Base-by-base conservation (phyloP, 495 filamentous ascomycete species). In the Viridothelium virens region DNA sequence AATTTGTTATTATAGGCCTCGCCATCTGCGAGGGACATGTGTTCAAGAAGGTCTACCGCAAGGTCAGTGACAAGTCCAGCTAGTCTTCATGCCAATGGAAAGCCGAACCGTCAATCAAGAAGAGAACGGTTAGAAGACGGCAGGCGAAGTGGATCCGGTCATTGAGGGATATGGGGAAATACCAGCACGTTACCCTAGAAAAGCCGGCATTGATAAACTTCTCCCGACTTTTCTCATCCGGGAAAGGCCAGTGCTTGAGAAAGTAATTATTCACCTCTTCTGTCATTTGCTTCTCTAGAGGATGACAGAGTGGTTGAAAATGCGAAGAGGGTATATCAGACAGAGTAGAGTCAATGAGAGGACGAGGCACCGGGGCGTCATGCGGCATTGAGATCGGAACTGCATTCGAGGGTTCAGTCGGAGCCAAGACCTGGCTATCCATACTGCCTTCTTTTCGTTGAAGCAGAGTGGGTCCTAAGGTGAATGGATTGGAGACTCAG, bases 1-100 rank as follows among this genome's bases (percentile, higher is more conserved):
- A 81, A 64, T 10, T 65, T 74, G 46, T 76, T 66, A 65, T 80
- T 77, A 18, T 74, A 74, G 1, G 63, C 69, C 3, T 63, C 16
- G 0, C 79, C 79, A 2, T 79, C 77, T 6, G 74, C 66, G 2
- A 81, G 64, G 18, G 77, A 77, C 75, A 79, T 78, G 47, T 77
- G 38, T 48, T 81, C 78, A 11, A 78, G 71, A 38, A 75, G 16
- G 65, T 80, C 77, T 76, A 47, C 6, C 48, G 48, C 16, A 18
- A 9, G 7, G 48, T 53, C 48, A 53, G 48, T 18, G 16, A 18
- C 41, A 46, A 14, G 41, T 14, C 41, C 41, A 46, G 41, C 41
- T 46, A 46, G 14, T 46, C 41, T 46, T 46, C 41, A 46, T 46
- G 41, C 41, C 41, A 46, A 46, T 46, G 41, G 41, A 46, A 46